Conservation (phyloP, 208 protist genomes). For the Crithidia mellificae region DNA sequence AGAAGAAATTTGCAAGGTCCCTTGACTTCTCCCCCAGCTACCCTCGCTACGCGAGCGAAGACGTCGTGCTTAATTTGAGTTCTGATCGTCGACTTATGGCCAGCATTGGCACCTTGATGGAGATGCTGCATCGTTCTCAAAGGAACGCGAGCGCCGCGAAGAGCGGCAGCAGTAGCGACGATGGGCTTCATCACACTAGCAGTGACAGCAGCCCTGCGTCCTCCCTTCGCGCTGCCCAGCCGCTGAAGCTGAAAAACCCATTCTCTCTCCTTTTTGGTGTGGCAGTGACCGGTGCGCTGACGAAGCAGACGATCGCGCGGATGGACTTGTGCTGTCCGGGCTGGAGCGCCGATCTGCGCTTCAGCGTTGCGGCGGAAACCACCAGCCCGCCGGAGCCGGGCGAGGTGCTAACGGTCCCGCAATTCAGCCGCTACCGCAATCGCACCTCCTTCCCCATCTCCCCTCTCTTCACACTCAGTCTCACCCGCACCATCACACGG, state of each 20-base stretch:
- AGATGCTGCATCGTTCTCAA: not conserved
- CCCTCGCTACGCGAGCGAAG: not conserved
- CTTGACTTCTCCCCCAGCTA: not conserved
- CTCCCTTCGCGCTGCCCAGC: too few relatives aligned
- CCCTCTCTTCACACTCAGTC: conserved; percentile 23
- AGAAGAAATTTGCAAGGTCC: not conserved
- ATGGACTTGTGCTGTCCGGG: conserved; percentile 40
- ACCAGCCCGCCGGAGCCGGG: not conserved
- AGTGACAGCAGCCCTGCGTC: not conserved
- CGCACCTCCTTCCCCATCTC: conserved; percentile 19
- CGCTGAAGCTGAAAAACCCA: conserved; percentile 12
- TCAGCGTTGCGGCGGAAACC: conserved; percentile 30
- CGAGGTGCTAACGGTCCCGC: conserved; percentile 2
- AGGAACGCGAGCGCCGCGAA: not conserved
- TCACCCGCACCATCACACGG: conserved; percentile 1
- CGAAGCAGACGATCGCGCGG: conserved; percentile 1
- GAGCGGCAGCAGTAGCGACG: too few relatives aligned
- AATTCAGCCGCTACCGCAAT: conserved; percentile 11
- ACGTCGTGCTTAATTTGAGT: not conserved
- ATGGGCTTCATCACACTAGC: too few relatives aligned
- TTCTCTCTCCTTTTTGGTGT: not conserved
- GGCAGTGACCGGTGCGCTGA: not conserved
- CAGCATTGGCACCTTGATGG: not conserved
- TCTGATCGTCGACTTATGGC: not conserved
- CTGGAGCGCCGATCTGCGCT: conserved; percentile 47